Base-by-base conservation (phyloP, 1,284 basidiomycete species). In the Amylostereum areolatum region DNA sequence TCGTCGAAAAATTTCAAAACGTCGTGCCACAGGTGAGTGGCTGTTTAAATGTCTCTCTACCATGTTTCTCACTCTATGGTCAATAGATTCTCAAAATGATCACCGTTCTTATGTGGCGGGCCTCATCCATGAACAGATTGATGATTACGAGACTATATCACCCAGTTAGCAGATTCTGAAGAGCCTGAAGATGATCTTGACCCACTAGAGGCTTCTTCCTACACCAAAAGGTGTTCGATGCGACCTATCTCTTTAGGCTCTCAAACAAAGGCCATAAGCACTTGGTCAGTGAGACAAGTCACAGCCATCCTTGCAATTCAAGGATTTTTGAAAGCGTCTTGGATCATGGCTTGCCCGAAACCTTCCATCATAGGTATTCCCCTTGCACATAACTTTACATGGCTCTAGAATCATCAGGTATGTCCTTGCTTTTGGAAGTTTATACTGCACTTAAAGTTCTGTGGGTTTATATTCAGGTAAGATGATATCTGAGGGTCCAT, bases 1-100 rank as follows among this genome's bases (percentile, higher is more conserved):
- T 2, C 44, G 43, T 10, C 53, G 37, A 1, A 61, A 66, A 72
- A 52, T 68, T 67, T 51, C 65, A 65, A 42, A 49, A 70, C 50
- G 57, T 68, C 11, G 60, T n/a, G n/a, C 33, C 33, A 8, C 33
- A 35, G 33, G 33, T 35, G 8, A 35, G 33, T 8, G n/a, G n/a
- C n/a, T n/a, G n/a, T n/a, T n/a, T n/a, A n/a, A n/a, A n/a, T n/a
- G 8, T 35, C 8, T 8, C n/a, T 35, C 8, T 8, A 8, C n/a
- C n/a, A n/a, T n/a, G n/a, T 35, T 8, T 35, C 8, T 8, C n/a
- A 8, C 33, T 35, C 8, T 8, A 8, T 8, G 8, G n/a, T 8
- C 33, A 8, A n/a, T 35, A 35, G 33, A 8, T 35, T 8, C 33
- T 35, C 8, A 8, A n/a, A 8, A 35, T 35, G 33, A 35, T 35